Evolutionary conservation across 495 filamentous ascomycete species (phyloP), one percentile per base, ranked within the genome.

Genomic region (Penicillium ucsense): DNA sequence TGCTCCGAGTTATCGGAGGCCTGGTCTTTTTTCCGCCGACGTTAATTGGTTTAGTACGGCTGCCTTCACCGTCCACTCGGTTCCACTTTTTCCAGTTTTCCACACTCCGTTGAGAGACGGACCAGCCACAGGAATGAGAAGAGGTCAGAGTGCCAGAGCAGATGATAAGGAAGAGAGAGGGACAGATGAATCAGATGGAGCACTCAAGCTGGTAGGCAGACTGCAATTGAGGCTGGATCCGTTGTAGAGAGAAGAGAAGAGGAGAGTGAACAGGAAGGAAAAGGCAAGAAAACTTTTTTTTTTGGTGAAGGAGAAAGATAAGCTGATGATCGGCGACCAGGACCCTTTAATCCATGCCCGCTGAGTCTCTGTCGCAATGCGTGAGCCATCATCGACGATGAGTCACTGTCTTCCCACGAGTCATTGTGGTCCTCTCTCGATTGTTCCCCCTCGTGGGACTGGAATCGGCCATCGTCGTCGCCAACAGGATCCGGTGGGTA

Each of bases 11-110:
- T 39, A 39, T 52, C 49, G 50, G 53, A 53, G 51, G 50, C 54
- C 58, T 62, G 59, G 60, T 62, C 59, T 62, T 57, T 51, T 45
- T 51, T 50, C 48, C 53, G 35, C 53, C 35, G 40, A 7, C 48
- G 56, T 54, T 62, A 47, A 62, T 62, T 62, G 59, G 59, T 33
- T 41, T 20, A 20, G 20, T 20, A 1, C 1, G 45, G 43, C 41
- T 35, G 31, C 36, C 45, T 47, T 57, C 59, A 62, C 59, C 59
- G 59, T 62, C 56, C 32, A 53, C 35, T 20, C 12, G 46, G 56
- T 31, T 62, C 59, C 59, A 60, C 59, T 57, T 53, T 44, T 51
- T 47, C 50, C 10, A 20, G 44, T 40, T 46, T 44, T 20, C 20
- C 20, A 20, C 20, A 20, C 20, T 20, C 20, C 20, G 20, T 20